These are phyloP conservation scores for Acanthamoeba lenticulata DNA, from an alignment of 208 protist genomes.

Conservation along the genomic window DNA sequence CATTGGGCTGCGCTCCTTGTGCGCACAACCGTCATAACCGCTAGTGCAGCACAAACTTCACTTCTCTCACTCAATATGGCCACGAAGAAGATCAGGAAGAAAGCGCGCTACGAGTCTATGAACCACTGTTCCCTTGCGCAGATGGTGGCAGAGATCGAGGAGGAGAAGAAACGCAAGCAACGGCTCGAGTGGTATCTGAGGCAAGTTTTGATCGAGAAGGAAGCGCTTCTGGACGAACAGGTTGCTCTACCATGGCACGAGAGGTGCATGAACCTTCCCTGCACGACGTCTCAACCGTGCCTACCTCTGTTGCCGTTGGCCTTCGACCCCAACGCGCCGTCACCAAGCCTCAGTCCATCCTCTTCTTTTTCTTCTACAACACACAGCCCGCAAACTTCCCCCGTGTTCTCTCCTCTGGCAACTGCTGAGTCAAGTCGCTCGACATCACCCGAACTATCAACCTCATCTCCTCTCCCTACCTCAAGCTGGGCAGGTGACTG, in stretches of 20 bases:
- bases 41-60: background rate
- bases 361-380: too few species aligned
- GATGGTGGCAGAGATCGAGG: background rate
- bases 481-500: background rate
- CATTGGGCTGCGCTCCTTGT: too few species aligned
- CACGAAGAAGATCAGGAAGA: background rate
- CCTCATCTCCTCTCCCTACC: background rate
- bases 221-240: background rate
- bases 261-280: background rate
- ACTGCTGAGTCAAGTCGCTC: background rate
- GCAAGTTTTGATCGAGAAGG: slow-evolving; percentile 1
- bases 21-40: background rate
- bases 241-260: background rate
- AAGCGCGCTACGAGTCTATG: background rate
- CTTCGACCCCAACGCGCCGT: too few species aligned
- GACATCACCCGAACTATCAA: background rate
- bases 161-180: background rate
- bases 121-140: background rate
- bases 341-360: too few species aligned
- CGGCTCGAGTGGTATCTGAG: slow-evolving; percentile 1
- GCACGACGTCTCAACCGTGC: too few species aligned
- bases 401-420: background rate
- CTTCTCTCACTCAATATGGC: background rate
- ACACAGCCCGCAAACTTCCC: too few species aligned
- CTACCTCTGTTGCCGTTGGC: too few species aligned